These are phyloP conservation scores for Ceratocystiopsis sp. DNA, from an alignment of 2,329 filamentous ascomycete species.

Conservation along the genomic window DNA sequence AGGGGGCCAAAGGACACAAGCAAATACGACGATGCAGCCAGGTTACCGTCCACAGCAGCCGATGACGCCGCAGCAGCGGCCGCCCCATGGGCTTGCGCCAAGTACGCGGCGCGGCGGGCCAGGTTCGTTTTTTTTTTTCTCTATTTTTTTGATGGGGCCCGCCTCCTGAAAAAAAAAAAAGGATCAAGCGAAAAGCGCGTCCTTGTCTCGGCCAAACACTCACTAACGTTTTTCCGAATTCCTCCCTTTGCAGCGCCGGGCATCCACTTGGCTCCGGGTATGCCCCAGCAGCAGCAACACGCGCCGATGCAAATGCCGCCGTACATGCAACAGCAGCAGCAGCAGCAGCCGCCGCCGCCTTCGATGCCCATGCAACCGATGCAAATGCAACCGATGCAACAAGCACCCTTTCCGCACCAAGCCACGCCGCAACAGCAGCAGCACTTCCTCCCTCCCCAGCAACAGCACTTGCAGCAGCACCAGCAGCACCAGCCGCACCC, in stretches of 20 bases:
- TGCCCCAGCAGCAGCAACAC: constrained; percentile 3
- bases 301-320: constrained; percentile 1
- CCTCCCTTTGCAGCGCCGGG: constrained; percentile 2
- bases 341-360: neutral
- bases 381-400: constrained; percentile 3
- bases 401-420: neutral
- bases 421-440: neutral
- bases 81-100: constrained; percentile 20
- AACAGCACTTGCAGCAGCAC: neutral
- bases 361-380: neutral
- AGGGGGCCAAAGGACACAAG: too few relatives aligned
- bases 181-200: neutral
- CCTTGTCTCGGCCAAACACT: neutral
- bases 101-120: constrained; percentile 26
- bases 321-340: constrained; percentile 1
- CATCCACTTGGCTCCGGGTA: constrained; percentile 7
- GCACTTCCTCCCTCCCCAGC: neutral
- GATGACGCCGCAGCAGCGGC: constrained; percentile 26
- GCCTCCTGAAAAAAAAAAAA: neutral
- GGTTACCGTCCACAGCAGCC: constrained; percentile 34
- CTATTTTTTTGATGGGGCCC: neutral
- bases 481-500: neutral
- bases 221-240: constrained; percentile 2
- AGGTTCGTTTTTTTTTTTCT: too few relatives aligned
- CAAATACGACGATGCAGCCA: constrained; percentile 26